Evolutionary conservation across 768 basidiomycete species (phyloP), one percentile per base, ranked within the genome.

Genomic region (Agaricus subrufescens): DNA sequence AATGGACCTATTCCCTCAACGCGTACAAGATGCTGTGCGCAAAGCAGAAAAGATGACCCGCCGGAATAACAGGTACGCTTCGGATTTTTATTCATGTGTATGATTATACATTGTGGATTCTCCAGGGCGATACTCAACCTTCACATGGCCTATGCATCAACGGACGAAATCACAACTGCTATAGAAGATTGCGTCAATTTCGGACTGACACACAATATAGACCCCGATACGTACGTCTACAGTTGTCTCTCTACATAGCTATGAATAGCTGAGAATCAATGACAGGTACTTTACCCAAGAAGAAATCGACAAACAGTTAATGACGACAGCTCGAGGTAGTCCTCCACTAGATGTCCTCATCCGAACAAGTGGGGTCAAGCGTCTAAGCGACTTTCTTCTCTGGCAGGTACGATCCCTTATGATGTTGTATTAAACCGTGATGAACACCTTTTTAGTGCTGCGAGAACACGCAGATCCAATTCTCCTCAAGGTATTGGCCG

Each of bases 71-170:
- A 73, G 75, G 95, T 94, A 57, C 40, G 77, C 66, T 14, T 56
- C 43, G 2, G 4, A 2, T 30, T 14, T 29, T 48, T 29, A 2
- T 15, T 19, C n/a, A 14, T 5, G n/a, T 48, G 94, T 93, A 57
- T 42, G 77, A 65, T 12, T 57, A 44, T 44, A 38, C 59, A 50
- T 25, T 31, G 14, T 30, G 37, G 15, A 1, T 34, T 52, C 23
- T 49, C 19, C 54, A 98, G 95, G 31, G 85, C 90, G 1, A 87
- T 95, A 27, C 76, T 98, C 37, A 98, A 98, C 65, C 74, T 98
- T 4, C 93, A 91, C 71, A 92, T 94, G 78, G 87, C 96, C 0
- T 99, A 98, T 65, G 79, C 93, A 4, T 89, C 94, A 1, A 81
- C 88, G 29, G 91, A 99, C 65, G 97, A 99, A 69, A 94, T 98